A percentile compares a stretch with the other conserved stretches of the same genome.
These are phyloP conservation scores for Physcomitrium patens DNA, from an alignment of 225 moss, liverwort and hornwort genomes.

Conservation along the genomic window DNA sequence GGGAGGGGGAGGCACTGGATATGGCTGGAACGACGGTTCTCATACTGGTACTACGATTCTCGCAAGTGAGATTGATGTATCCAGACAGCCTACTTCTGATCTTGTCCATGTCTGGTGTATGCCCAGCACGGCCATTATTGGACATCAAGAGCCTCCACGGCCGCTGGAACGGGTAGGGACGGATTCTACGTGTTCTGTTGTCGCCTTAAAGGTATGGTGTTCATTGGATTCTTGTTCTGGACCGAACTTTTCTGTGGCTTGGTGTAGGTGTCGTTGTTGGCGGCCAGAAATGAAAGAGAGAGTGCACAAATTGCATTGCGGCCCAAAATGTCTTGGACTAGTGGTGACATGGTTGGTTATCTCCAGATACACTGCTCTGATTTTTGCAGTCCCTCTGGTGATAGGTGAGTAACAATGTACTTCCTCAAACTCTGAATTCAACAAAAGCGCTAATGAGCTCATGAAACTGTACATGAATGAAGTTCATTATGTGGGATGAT, in stretches of 20 bases:
- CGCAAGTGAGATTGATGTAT: slow-evolving; percentile 47
- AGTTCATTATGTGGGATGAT: not conserved
- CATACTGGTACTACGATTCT: slow-evolving; percentile 30
- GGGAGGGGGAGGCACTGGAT: slow-evolving; percentile 88
- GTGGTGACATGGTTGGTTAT: slow-evolving; percentile 75
- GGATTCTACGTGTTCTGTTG: not conserved
- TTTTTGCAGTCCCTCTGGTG: slow-evolving; percentile 62
- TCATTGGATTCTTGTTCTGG: not conserved
- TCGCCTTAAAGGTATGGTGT: not conserved
- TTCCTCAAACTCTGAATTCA: slow-evolving; percentile 3
- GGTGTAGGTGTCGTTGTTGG: slow-evolving; percentile 64
- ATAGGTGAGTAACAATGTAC: slow-evolving; percentile 55
- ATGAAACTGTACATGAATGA: not conserved
- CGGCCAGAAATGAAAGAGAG: slow-evolving; percentile 88
- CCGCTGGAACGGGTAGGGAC: slow-evolving; percentile 66
- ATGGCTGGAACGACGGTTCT: slow-evolving; percentile 69
- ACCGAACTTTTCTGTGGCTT: not conserved
- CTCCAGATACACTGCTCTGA: slow-evolving; percentile 86
- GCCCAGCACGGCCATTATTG: slow-evolving; percentile 84
- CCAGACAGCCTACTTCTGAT: slow-evolving; percentile 62
- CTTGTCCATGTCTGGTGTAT: slow-evolving; percentile 84
- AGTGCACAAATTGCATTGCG: slow-evolving; percentile 86
- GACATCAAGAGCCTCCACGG: slow-evolving; percentile 87
- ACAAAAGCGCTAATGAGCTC: not conserved
- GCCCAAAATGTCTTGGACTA: slow-evolving; percentile 75